phyloP scores from a whole-genome alignment of 805 yeast species.

The Ogataea glucozyma region DNA sequence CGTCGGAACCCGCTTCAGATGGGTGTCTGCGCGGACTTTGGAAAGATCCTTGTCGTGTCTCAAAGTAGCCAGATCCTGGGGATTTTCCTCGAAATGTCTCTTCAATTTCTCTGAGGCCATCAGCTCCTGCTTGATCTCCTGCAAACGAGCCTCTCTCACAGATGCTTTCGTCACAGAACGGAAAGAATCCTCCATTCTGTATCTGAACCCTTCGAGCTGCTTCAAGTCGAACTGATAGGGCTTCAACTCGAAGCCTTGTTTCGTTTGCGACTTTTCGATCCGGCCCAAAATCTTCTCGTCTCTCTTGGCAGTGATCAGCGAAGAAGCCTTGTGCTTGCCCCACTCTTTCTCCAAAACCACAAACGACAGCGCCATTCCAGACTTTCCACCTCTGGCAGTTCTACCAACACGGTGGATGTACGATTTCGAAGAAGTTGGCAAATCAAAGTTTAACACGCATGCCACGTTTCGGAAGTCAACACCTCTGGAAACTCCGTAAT shows the following conservation, averaged over 20 bases:
- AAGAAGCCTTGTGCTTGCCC: constrained; percentile 86
- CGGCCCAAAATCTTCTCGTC: constrained; percentile 86
- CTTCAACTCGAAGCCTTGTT: constrained; percentile 68
- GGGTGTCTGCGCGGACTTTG: constrained; percentile 77
- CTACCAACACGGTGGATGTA: constrained; percentile 95
- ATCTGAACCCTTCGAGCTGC: constrained; percentile 94
- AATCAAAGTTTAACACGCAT: constrained; percentile 92
- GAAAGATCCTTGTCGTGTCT: constrained; percentile 92
- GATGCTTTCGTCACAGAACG: constrained; percentile 90
- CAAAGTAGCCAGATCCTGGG: constrained; percentile 83
- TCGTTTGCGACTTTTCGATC: constrained; percentile 73
- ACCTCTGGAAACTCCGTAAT: constrained; percentile 95
- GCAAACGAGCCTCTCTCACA: constrained; percentile 88
- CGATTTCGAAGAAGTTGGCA: constrained; percentile 85
- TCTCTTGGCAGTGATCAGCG: constrained; percentile 64
- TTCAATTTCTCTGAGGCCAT: constrained; percentile 86
- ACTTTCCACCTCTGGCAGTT: constrained; percentile 95
- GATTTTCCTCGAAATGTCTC: constrained; percentile 95
- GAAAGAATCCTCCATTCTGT: constrained; percentile 95
- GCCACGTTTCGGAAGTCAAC: constrained; percentile 96
- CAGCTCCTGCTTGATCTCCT: constrained; percentile 84
- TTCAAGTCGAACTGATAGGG: constrained; percentile 91
- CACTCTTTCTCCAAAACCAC: constrained; percentile 80
- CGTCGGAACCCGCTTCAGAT: constrained; percentile 89
- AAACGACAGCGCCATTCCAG: constrained; percentile 93